Conservation (phyloP, 176 grass and related monocot genomes). For the Dactylis glomerata region DNA sequence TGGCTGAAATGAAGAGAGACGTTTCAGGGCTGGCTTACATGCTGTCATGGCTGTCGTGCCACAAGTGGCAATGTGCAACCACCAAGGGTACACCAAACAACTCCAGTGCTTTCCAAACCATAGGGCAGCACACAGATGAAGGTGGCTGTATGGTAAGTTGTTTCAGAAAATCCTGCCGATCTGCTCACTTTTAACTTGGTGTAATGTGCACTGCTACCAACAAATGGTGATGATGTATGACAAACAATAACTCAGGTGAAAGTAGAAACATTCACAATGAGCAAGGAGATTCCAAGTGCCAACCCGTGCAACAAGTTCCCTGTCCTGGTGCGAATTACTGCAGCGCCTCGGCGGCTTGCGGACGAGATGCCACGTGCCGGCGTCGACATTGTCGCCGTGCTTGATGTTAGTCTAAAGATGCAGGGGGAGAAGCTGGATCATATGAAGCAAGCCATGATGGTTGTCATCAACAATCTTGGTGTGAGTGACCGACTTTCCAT, state of each 20-base stretch:
- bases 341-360: fast-evolving
- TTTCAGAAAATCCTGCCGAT: background rate
- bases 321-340: background rate
- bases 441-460: background rate
- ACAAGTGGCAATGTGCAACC: background rate
- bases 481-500: background rate
- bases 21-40: background rate
- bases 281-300: background rate
- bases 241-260: background rate
- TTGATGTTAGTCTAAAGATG: background rate
- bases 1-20: background rate
- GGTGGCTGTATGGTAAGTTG: background rate
- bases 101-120: background rate
- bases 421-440: background rate
- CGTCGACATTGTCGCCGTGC: background rate
- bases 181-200: no score
- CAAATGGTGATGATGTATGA: background rate
- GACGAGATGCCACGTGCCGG: no score
- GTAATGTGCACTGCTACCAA: background rate
- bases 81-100: background rate
- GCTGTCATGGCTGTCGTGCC: background rate
- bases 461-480: background rate
- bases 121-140: background rate
- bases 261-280: background rate
- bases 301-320: background rate